Evolutionary conservation across 306 rosid genomes (phyloP), one percentile per base, ranked within the genome.

Genomic region (Echinosophora koreensis): DNA sequence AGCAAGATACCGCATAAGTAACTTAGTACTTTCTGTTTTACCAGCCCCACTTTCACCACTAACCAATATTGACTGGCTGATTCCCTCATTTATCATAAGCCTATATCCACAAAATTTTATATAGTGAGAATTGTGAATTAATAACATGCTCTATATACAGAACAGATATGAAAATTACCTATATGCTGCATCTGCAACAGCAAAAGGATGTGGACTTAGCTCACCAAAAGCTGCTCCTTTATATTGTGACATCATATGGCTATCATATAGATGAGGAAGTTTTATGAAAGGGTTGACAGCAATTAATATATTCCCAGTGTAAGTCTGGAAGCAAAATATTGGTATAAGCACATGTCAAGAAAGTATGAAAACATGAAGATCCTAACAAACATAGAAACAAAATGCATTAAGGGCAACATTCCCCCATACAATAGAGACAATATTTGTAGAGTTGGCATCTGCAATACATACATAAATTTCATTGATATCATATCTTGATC

Each of bases 21-120:
- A 81, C 77, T 92, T 92, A 27, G 97, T 92, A 87, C 92, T 90
- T 90, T 92, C 97, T 41, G 97, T 92, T 86, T 92, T 92, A 84
- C 97, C 97, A 17, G 97, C 97, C 54, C 97, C 97, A 82, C 97
- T 92, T 82, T 92, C 97, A 61, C 97, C 97, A 81, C 97, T 92
- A 66, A 92, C 97, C 90, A 92, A 83, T 87, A 92, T 92, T 30
- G 97, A 81, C 71, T 92, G 97, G 79, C 97, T 92, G 66, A 87
- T 70, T 80, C 91, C 85, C 16, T 92, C 96, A 66, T 92, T 92
- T 38, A 90, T 86, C 97, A 92, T 90, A 65, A 92, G 90, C 87
- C 96, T 92, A 74, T 51, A 84, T 68, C 65, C 85, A 80, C 55
- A 76, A 39, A 30, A 50, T 39, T 35, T 57, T 52, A 41, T 59